A percentile compares a stretch with the other conserved stretches of the same genome.
phyloP scores from a whole-genome alignment of 2,329 filamentous ascomycete genomes.

The Graphilbum fragrans region DNA sequence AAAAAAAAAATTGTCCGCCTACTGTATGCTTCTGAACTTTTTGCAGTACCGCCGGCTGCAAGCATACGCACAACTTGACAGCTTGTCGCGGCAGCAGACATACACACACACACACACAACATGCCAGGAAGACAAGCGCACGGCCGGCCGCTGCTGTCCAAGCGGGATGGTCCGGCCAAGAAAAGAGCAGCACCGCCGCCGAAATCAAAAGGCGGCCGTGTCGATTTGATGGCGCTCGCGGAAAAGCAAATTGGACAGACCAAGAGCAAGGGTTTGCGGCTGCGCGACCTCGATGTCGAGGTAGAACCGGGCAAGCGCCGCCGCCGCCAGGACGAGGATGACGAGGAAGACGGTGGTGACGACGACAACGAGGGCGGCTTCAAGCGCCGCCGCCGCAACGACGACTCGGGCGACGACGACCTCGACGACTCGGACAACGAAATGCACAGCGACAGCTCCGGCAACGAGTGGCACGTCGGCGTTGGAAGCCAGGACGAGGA shows the following conservation, averaged over 20 bases:
- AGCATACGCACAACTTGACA: background rate
- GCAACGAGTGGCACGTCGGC: conserved; percentile 75
- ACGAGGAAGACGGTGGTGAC: conserved; percentile 38
- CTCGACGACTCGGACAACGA: conserved; percentile 48
- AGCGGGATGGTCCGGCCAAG: conserved; percentile 9
- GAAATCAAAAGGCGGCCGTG: conserved; percentile 35
- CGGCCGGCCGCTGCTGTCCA: conserved; percentile 35
- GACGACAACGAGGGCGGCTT: conserved; percentile 51
- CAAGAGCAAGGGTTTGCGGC: conserved; percentile 19
- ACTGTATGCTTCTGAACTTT: too few relatives aligned
- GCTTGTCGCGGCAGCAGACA: background rate
- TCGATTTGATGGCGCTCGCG: conserved; percentile 47
- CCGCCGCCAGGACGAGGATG: conserved; percentile 30
- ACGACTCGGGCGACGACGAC: conserved; percentile 21
- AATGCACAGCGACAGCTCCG: conserved; percentile 72
- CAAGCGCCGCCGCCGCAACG: conserved; percentile 27
- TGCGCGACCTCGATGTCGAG: conserved; percentile 39
- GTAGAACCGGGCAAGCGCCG: conserved; percentile 26
- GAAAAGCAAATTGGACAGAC: conserved; percentile 35
- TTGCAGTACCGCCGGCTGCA: too few relatives aligned
- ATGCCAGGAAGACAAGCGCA: conserved; percentile 50
- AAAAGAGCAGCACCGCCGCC: conserved; percentile 9
- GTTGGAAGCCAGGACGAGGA: conserved; percentile 46
- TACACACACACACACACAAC: conserved; percentile 1
- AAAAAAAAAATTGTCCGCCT: background rate